These are phyloP conservation scores for Rhinocladiella similis DNA, from an alignment of 2,329 filamentous ascomycete genomes.

Conservation along the genomic window DNA sequence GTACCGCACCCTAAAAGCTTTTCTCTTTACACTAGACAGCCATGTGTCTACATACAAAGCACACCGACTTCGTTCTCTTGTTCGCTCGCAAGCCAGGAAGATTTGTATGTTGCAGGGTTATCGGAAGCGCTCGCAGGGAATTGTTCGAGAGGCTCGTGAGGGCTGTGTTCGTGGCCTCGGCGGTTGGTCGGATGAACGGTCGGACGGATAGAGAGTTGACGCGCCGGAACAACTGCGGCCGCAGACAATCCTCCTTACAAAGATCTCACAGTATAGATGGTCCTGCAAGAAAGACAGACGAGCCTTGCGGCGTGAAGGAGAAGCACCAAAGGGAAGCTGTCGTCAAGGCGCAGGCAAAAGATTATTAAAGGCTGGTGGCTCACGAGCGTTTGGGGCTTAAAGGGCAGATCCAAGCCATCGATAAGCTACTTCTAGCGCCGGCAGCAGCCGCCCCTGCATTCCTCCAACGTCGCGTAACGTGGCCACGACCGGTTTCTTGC, in stretches of 20 bases:
- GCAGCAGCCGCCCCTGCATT: slow-evolving; percentile 9
- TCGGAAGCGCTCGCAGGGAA: not conserved
- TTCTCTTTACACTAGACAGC: slow-evolving; percentile 1
- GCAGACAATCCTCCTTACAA: too few species aligned
- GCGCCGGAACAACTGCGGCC: not conserved
- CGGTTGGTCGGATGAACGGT: not conserved
- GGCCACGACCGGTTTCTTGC: not conserved
- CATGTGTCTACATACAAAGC: not conserved
- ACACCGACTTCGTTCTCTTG: not conserved
- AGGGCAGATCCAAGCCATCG: slow-evolving; percentile 9
- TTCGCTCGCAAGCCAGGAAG: too few species aligned
- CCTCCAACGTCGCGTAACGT: not conserved
- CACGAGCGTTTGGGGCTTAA: slow-evolving; percentile 6
- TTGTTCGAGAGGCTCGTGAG: not conserved
- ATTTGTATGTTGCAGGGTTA: not conserved
- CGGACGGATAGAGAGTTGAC: not conserved
- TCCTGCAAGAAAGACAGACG: too few species aligned
- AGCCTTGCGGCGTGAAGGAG: too few species aligned
- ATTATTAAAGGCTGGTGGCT: not conserved
- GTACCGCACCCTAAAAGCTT: slow-evolving; percentile 16
- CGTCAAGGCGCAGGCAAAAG: not conserved
- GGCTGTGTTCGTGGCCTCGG: not conserved
- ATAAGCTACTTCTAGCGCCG: slow-evolving; percentile 18
- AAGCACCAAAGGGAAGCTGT: too few species aligned
- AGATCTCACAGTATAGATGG: too few species aligned